A percentile compares a stretch with the other conserved stretches of the same genome.
Conservation (phyloP, 768 basidiomycete species). For the Ramaria rubella region DNA sequence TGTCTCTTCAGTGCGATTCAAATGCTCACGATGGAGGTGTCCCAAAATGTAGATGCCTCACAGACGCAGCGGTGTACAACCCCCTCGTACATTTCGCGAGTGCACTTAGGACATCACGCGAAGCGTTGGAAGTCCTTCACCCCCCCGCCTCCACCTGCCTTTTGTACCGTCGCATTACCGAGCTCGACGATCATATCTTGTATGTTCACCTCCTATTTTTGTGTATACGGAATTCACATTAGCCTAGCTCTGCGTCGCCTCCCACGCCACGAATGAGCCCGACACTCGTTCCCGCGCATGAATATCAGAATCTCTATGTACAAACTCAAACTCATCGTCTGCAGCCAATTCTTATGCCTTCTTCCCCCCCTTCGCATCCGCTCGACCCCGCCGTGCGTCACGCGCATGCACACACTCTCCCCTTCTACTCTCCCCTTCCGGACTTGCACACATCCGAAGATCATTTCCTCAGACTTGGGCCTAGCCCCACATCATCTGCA, state of each 20-base stretch:
- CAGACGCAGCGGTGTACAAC: neutral
- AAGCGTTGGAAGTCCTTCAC: neutral
- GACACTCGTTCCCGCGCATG: neutral
- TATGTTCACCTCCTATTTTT: neutral
- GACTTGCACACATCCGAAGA: neutral
- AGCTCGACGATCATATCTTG: conserved; percentile 36
- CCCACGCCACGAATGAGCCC: neutral
- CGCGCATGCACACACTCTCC: conserved; percentile 2
- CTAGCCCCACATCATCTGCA: neutral
- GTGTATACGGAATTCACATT: neutral
- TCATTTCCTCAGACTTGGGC: neutral
- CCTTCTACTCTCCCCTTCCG: neutral
- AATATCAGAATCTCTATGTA: neutral
- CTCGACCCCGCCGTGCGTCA: conserved; percentile 1
- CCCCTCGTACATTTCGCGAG: conserved; percentile 1
- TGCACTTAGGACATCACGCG: neutral
- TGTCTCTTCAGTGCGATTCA: neutral
- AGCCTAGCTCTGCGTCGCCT: neutral
- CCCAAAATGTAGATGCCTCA: neutral
- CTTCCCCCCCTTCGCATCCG: neutral
- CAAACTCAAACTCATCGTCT: neutral
- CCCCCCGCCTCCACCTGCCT: conserved; percentile 28
- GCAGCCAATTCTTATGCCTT: neutral
- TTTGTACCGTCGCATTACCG: conserved; percentile 54
- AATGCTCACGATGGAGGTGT: neutral